Evolutionary conservation across 768 basidiomycete species (phyloP), one percentile per base, ranked within the genome.

Genomic region (Serendipita sp.): DNA sequence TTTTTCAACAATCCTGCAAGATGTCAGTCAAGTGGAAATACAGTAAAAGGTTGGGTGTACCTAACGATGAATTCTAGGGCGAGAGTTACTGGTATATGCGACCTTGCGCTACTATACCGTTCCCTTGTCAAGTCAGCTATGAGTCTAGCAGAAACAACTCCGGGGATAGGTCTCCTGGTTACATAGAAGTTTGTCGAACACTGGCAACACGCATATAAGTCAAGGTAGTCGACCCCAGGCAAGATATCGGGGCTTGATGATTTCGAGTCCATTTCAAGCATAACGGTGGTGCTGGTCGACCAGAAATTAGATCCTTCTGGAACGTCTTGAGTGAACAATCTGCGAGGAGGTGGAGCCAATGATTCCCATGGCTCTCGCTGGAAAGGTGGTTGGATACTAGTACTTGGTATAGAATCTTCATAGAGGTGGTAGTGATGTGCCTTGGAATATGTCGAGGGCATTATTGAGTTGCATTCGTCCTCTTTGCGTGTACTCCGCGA

Each of bases 121-220:
- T 89, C 86, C 45, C 78, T 78, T 5, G 78, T 73, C 63, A 88
- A 81, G 66, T 83, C 83, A 36, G 88, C 83, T 68, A 88, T 74
- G 65, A 79, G 75, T 67, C 80, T 81, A 56, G 77, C 73, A 5
- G 85, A 82, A 66, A 92, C 78, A 47, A 91, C 83, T 3, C 87
- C 89, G 44, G 88, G 82, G 54, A 91, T 84, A 63, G 85, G 75
- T 15, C 80, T 78, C 28, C 86, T 88, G 0, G 66, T 69, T 30
- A 81, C 84, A 44, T 89, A 77, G 68, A 85, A 83, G 70, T 85
- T 88, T 67, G 86, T 74, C 28, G 84, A 84, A 72, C 90, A 92
- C 70, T 90, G 89, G 70, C 90, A 91, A 72, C 90, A 92, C 51
- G 90, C 76, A 70, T 87, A 91, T 34, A 91, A 77, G 72, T 91